phyloP scores from a whole-genome alignment of 2,329 filamentous ascomycete genomes.

The Ceratocystis smalleyi region DNA sequence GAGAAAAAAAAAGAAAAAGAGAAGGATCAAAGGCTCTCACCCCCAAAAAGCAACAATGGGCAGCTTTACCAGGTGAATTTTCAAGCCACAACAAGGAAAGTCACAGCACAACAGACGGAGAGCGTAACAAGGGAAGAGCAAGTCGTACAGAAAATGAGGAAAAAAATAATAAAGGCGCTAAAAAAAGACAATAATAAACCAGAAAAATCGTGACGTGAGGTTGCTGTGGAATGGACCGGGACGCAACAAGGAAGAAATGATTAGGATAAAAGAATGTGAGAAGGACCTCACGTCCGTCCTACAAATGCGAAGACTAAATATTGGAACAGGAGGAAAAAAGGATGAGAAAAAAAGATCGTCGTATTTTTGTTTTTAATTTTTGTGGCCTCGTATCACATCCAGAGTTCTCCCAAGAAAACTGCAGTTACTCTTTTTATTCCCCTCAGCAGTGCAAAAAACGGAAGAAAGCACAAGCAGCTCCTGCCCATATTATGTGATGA shows the following conservation, averaged over 20 bases:
- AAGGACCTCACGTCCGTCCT: neutral
- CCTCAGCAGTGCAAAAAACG: neutral
- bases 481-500: neutral
- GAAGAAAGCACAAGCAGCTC: neutral
- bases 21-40: neutral
- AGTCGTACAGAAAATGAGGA: neutral
- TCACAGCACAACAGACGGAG: neutral
- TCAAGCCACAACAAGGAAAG: neutral
- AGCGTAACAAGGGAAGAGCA: neutral
- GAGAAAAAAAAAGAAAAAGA: neutral
- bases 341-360: neutral
- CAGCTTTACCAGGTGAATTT: neutral
- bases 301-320: neutral
- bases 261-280: neutral
- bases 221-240: neutral
- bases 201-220: neutral
- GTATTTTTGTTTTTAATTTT: neutral
- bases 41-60: neutral
- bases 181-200: neutral
- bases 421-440: neutral
- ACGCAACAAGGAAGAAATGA: neutral
- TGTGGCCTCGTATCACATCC: neutral
- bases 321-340: neutral
- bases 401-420: neutral
- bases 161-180: neutral